Base-by-base conservation (phyloP, 202 grass and related monocot species). In the Zoysia matrella region DNA sequence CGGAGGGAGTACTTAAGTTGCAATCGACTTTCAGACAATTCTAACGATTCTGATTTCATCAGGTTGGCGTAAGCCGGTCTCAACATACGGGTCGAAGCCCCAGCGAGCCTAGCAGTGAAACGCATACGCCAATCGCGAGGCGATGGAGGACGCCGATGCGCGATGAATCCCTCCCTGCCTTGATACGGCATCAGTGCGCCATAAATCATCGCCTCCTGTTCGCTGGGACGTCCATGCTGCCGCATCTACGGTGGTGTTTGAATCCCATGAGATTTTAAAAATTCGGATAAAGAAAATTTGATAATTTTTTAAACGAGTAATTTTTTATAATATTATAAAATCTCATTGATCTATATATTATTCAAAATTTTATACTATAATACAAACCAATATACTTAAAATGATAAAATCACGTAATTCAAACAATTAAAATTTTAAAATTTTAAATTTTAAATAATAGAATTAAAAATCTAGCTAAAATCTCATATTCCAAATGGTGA, bases 181-280 rank as follows among this genome's bases (percentile, higher is more conserved):
- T 53, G 75, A 67, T 73, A 4, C 6, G 64, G 71, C 76, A 84
- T 65, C 42, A 75, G 70, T 4, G n/a, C 18, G 36, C 48, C 76
- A 80, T 84, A 54, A 80, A 79, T 88, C 39, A 71, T 71, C 75
- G 75, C 80, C 77, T 52, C 58, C 66, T 72, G 87, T 81, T 76
- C 57, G 56, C 50, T 46, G 45, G 45, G 56, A 45, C 74, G 61
- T 70, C 86, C 81, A 84, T 61, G 68, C 77, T 74, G 64, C 47
- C 69, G 62, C 86, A 80, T 84, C 81, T 63, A 75, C 62, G 54
- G 6, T 58, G 15, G 45, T 53, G 22, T 54, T 6, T 8, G 13
- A 12, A 16, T 45, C 63, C 65, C 75, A 75, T 81, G 58, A 60
- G 22, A 22, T 22, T 22, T 22, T 22, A 22, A 22, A 22, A 22